A percentile compares a stretch with the other conserved stretches of the same genome.
Conservation (phyloP, 139 green algal genomes). For the Limnomonas spitsbergensis region DNA sequence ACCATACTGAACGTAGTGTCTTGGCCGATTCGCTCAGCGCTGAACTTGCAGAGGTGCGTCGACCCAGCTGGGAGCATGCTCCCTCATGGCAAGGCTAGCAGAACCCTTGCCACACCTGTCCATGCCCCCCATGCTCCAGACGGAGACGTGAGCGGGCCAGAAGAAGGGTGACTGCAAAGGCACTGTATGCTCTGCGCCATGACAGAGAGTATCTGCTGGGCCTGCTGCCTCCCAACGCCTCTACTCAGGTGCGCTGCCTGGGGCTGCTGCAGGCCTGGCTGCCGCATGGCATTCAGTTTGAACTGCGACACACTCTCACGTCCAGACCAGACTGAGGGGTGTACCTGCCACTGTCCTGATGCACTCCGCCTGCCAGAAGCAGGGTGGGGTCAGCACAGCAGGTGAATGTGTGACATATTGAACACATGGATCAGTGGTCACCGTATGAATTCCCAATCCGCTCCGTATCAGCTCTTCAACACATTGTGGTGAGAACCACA, state of each 20-base stretch:
- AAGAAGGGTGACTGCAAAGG: not conserved
- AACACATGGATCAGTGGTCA: no score
- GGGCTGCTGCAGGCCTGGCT: not conserved
- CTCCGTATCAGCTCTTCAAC: no score
- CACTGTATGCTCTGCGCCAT: conserved; percentile 11
- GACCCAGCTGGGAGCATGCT: not conserved
- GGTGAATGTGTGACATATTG: not conserved
- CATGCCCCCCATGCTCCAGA: not conserved
- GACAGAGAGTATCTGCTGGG: conserved; percentile 19
- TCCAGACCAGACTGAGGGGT: not conserved
- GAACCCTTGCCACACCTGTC: not conserved
- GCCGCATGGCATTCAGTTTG: not conserved
- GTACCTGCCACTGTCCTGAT: no score
- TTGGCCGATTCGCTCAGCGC: not conserved
- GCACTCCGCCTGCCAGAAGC: not conserved
- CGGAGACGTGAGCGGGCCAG: not conserved
- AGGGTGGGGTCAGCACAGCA: not conserved
- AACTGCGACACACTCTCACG: not conserved
- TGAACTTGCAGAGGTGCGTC: not conserved
- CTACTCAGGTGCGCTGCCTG: not conserved
- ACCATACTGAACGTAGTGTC: not conserved
- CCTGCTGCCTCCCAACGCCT: not conserved
- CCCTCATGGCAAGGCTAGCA: not conserved
- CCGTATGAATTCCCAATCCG: no score
- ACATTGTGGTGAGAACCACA: no score